Evolutionary conservation across 2,329 filamentous ascomycete genomes (phyloP).

Genomic region (Fusarium stilboides): DNA sequence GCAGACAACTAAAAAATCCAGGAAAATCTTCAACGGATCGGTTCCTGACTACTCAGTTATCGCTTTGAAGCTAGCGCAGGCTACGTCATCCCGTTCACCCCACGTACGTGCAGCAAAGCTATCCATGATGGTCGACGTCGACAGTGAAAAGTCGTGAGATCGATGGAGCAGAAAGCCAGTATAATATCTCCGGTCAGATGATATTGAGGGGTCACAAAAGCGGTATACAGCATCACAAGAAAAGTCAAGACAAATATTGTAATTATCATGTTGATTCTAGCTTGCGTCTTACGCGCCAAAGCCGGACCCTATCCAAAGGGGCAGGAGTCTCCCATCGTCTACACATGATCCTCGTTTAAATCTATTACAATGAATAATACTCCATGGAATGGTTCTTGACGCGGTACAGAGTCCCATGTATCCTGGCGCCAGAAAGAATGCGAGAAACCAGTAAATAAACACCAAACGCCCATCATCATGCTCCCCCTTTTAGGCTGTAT

Average conservation of each 20-base stretch:
- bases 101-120: not conserved
- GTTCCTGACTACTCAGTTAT: not conserved
- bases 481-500: conserved; percentile 40
- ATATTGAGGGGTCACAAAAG: not conserved
- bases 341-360: conserved; percentile 43
- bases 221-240: not conserved
- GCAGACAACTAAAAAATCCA: not conserved
- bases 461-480: conserved; percentile 50
- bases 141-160: no score
- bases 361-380: conserved; percentile 50
- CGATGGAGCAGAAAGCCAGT: not conserved
- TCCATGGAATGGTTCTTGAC: conserved; percentile 30
- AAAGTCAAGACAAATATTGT: not conserved
- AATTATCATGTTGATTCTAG: conserved; percentile 23
- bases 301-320: conserved; percentile 40
- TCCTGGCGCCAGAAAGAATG: conserved; percentile 44
- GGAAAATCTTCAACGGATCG: not conserved
- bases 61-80: conserved; percentile 16
- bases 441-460: conserved; percentile 42
- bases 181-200: conserved; percentile 5
- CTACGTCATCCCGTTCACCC: conserved; percentile 36
- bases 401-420: conserved; percentile 22
- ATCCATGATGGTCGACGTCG: no score
- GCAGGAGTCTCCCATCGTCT: conserved; percentile 15
- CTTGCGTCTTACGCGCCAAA: conserved; percentile 24